Evolutionary conservation across 768 basidiomycete genomes (phyloP).

Genomic region (Boletus rufocinnamomeus): DNA sequence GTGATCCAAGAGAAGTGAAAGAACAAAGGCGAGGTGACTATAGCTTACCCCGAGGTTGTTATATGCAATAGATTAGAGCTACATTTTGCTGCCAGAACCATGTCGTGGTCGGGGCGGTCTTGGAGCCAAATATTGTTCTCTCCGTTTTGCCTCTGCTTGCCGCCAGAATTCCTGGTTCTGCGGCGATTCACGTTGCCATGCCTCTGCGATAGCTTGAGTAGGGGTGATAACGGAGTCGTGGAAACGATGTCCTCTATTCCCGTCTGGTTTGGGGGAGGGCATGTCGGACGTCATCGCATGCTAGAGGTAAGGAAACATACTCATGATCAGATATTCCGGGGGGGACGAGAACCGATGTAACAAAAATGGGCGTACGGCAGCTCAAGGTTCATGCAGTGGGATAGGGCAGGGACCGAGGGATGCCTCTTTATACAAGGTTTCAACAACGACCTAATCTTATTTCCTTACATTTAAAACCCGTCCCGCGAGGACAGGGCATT

Average conservation of each 20-base stretch:
- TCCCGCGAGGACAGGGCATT: conserved; percentile 24
- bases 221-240: conserved; percentile 43
- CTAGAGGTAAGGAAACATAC: conserved; percentile 33
- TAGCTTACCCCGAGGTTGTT: conserved; percentile 20
- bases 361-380: conserved; percentile 41
- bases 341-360: conserved; percentile 27
- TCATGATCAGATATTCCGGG: conserved; percentile 31
- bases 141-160: conserved; percentile 51
- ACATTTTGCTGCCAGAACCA: conserved; percentile 56
- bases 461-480: conserved; percentile 30
- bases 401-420: conserved; percentile 34
- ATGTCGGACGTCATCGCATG: conserved; percentile 40
- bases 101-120: conserved; percentile 38
- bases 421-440: conserved; percentile 40
- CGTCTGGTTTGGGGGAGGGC: conserved; percentile 37
- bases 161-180: conserved; percentile 64
- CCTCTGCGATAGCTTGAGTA: conserved; percentile 65
- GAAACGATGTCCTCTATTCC: conserved; percentile 30
- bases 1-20: neutral
- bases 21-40: neutral
- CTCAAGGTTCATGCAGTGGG: conserved; percentile 37
- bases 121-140: conserved; percentile 45
- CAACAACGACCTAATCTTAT: conserved; percentile 32
- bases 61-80: conserved; percentile 26
- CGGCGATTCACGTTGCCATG: conserved; percentile 63